Conservation (phyloP, 345 rosid species). For the Adansonia digitata region DNA sequence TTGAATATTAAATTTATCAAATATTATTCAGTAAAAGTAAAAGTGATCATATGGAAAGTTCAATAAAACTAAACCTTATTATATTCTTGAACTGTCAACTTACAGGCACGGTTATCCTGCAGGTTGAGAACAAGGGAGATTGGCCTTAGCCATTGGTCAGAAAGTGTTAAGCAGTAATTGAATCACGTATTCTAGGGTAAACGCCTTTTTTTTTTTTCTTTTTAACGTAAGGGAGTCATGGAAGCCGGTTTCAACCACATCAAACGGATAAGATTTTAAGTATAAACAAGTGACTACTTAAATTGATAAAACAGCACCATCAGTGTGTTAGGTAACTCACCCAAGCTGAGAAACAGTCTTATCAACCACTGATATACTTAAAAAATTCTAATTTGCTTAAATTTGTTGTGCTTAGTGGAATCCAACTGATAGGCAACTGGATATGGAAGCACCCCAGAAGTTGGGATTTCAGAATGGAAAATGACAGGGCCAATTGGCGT, state of each 20-base stretch:
- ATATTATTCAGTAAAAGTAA: too few species aligned
- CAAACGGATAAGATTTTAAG: background rate
- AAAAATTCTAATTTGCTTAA: background rate
- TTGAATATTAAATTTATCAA: too few species aligned
- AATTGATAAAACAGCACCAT: background rate
- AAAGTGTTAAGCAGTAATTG: too few species aligned
- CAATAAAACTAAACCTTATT: too few species aligned
- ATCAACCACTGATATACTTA: background rate
- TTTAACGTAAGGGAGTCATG: background rate
- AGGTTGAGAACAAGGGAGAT: too few species aligned
- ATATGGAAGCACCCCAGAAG: constrained; percentile 27
- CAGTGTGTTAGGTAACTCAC: background rate
- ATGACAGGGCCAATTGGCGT: constrained; percentile 14
- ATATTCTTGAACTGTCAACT: too few species aligned
- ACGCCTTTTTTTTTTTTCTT: too few species aligned
- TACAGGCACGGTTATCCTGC: too few species aligned
- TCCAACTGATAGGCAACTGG: background rate
- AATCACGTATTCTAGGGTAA: too few species aligned
- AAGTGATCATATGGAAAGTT: too few species aligned
- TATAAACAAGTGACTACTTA: background rate
- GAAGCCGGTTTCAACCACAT: background rate
- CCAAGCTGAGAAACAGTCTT: background rate
- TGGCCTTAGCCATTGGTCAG: too few species aligned
- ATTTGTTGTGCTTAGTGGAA: background rate
- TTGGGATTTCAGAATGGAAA: background rate